These are phyloP conservation scores for Myxozyma kluyveri DNA, from an alignment of 805 yeast genomes.

Conservation along the genomic window DNA sequence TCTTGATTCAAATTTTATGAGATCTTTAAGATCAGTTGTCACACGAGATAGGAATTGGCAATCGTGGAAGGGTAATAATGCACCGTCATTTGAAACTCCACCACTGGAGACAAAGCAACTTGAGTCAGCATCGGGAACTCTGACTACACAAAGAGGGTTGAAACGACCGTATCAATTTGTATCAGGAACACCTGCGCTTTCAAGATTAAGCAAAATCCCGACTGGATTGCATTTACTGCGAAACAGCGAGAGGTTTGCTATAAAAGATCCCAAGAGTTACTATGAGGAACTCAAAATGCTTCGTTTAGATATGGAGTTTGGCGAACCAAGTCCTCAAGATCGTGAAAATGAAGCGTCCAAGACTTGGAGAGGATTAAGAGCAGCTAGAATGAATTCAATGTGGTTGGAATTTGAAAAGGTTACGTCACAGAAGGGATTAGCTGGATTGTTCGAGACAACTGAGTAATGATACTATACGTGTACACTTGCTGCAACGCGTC, in stretches of 20 bases:
- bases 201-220: slow-evolving; percentile 42
- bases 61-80: slow-evolving; percentile 38
- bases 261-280: slow-evolving; percentile 34
- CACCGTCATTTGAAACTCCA: slow-evolving; percentile 32
- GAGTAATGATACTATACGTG: too few species aligned
- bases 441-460: not conserved
- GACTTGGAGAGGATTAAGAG: slow-evolving; percentile 48
- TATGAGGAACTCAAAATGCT: slow-evolving; percentile 15
- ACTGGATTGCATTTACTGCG: slow-evolving; percentile 43
- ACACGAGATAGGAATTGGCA: slow-evolving; percentile 38
- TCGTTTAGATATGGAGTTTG: slow-evolving; percentile 2
- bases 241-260: slow-evolving; percentile 18
- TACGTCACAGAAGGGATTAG: not conserved
- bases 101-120: not conserved
- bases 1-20: slow-evolving; percentile 21
- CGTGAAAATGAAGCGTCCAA: slow-evolving; percentile 32
- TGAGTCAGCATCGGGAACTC: not conserved
- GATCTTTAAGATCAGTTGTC: slow-evolving; percentile 27
- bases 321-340: slow-evolving; percentile 24
- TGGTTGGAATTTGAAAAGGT: slow-evolving; percentile 39
- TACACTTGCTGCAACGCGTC: too few species aligned
- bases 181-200: slow-evolving; percentile 38
- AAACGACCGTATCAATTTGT: slow-evolving; percentile 33
- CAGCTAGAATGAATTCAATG: slow-evolving; percentile 39
- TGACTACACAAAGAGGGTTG: slow-evolving; percentile 17